Evolutionary conservation across 1,139 yeast species (phyloP), one percentile per base, ranked within the genome.

Genomic region (Spathaspora sp.): DNA sequence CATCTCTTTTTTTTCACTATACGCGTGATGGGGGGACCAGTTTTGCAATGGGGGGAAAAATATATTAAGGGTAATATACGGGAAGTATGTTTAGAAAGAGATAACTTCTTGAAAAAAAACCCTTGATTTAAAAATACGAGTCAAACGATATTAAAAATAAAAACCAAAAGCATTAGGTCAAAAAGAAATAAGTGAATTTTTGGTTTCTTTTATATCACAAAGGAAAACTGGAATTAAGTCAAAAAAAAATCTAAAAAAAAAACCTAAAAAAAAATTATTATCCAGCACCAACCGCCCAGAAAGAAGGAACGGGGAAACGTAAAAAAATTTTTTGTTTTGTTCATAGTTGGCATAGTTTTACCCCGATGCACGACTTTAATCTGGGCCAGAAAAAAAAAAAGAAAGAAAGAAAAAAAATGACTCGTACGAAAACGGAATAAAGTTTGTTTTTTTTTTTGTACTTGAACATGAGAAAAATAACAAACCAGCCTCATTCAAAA

Each of bases 1-100:
- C 58, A 57, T 56, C 13, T 24, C 37, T 23, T 16, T 43, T 40
- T 31, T 39, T 17, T 38, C 24, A 15, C 17, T 31, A 5, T 20
- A 10, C 16, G 18, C 36, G 36, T 31, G 15, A 13, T 29, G 27
- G 10, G 11, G 11, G 27, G n/a, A n/a, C n/a, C 31, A 27, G 31
- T 13, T 8, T 13, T 31, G 36, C 36, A 31, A 13, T 27, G 13
- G 4, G 23, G 7, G 23, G n/a, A 13, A 10, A n/a, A 11, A 10
- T 27, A 13, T 31, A 31, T 26, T 9, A 26, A 5, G 5, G 29
- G 10, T 26, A 26, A 7, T 20, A 20, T 20, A 20, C 7, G 23
- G n/a, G n/a, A n/a, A n/a, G n/a, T n/a, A 20, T 7, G 23, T 20
- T 20, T 20, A 20, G 23, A 20, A 26, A 26, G 5, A 26, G 29